A percentile compares a stretch with the other conserved stretches of the same genome.
phyloP scores from a whole-genome alignment of 106 monocot species.

The Dendrobium officinale region DNA sequence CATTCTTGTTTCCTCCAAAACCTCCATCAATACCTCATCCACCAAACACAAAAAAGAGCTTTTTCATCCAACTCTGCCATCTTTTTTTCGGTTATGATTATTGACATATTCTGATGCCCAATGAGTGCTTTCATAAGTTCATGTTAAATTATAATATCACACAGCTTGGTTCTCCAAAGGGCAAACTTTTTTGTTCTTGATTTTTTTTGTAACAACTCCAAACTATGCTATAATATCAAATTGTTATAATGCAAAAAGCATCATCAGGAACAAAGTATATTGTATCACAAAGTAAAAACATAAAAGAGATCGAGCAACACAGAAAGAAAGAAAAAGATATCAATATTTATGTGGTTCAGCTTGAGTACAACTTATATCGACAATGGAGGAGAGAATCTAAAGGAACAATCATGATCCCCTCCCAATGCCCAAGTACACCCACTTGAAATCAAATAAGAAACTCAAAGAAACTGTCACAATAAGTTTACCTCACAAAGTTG shows the following conservation, averaged over 20 bases:
- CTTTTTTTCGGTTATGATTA: background rate
- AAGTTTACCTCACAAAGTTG: background rate
- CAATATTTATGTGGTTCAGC: too few relatives aligned
- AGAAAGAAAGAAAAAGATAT: too few relatives aligned
- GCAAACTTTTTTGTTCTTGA: background rate
- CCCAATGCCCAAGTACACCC: background rate
- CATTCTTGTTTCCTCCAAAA: background rate
- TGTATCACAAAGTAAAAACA: background rate
- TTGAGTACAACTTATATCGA: too few relatives aligned
- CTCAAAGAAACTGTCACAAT: background rate
- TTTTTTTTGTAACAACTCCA: background rate
- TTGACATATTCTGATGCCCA: background rate
- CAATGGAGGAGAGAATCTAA: background rate
- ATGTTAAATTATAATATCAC: background rate
- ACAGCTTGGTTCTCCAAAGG: background rate
- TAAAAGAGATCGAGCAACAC: too few relatives aligned
- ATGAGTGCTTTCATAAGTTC: background rate
- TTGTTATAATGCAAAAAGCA: background rate
- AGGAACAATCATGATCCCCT: background rate
- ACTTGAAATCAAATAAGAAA: background rate
- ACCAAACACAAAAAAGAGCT: background rate
- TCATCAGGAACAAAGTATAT: background rate
- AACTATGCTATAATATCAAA: background rate
- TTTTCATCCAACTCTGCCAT: background rate
- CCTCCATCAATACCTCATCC: background rate